phyloP scores from a whole-genome alignment of 2,329 filamentous ascomycete genomes.

The Fusarium sp. region DNA sequence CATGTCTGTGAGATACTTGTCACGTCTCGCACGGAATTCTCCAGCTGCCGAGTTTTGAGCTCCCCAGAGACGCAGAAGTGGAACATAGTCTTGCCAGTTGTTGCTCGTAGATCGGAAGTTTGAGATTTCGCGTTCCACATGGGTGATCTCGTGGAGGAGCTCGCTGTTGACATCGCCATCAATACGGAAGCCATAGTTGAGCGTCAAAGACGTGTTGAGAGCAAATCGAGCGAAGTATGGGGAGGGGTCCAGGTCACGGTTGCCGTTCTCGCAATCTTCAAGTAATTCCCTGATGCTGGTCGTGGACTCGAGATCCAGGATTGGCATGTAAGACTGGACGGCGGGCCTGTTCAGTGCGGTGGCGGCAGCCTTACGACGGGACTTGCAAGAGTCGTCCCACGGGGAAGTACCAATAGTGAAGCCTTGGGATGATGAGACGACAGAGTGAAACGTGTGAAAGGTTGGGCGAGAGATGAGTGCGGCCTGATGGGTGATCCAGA shows the following conservation, averaged over 20 bases:
- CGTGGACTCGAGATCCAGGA: slow-evolving; percentile 81
- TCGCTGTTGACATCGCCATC: slow-evolving; percentile 75
- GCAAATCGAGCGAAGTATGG: slow-evolving; percentile 81
- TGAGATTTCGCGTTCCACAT: slow-evolving; percentile 80
- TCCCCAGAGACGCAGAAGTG: slow-evolving; percentile 74
- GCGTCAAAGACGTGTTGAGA: slow-evolving; percentile 79
- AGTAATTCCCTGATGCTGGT: slow-evolving; percentile 79
- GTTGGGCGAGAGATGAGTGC: slow-evolving; percentile 81
- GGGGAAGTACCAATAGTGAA: slow-evolving; percentile 88
- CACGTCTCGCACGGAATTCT: slow-evolving; percentile 75
- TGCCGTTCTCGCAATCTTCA: slow-evolving; percentile 71
- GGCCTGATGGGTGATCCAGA: slow-evolving; percentile 85
- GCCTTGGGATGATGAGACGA: slow-evolving; percentile 80
- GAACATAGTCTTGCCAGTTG: slow-evolving; percentile 89
- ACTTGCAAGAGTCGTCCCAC: slow-evolving; percentile 85
- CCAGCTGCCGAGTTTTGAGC: slow-evolving; percentile 71
- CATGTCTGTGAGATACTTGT: slow-evolving; percentile 74
- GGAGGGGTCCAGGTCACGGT: slow-evolving; percentile 74
- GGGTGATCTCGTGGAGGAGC: slow-evolving; percentile 78
- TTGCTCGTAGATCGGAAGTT: slow-evolving; percentile 84
- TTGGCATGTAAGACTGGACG: slow-evolving; percentile 83
- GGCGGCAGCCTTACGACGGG: slow-evolving; percentile 80
- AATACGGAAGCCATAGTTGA: slow-evolving; percentile 85
- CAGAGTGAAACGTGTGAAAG: slow-evolving; percentile 84
- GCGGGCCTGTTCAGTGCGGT: slow-evolving; percentile 83